These are phyloP conservation scores for Daldinia caldariorum DNA, from an alignment of 495 filamentous ascomycete genomes.

Conservation along the genomic window DNA sequence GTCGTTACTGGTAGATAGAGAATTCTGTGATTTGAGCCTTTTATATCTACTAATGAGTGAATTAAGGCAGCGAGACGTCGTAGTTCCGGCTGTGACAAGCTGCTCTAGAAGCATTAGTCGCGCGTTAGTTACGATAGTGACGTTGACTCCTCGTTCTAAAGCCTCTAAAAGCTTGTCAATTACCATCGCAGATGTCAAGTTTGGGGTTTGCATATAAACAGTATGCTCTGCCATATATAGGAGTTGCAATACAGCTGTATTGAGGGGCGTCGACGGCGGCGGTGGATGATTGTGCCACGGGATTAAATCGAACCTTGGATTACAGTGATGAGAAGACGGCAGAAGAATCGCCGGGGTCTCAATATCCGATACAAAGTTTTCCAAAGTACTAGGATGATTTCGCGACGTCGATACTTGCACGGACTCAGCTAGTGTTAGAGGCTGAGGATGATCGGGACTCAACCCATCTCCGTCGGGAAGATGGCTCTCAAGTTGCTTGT, in stretches of 20 bases:
- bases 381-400: constrained; percentile 21
- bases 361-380: constrained; percentile 18
- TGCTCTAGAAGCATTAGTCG: constrained; percentile 79
- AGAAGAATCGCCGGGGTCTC: constrained; percentile 65
- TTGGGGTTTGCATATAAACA: constrained; percentile 77
- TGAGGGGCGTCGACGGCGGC: constrained; percentile 72
- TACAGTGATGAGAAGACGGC: constrained; percentile 73
- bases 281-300: constrained; percentile 56
- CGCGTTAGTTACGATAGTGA: constrained; percentile 69
- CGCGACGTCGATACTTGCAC: constrained; percentile 17
- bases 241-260: constrained; percentile 66
- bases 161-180: constrained; percentile 63
- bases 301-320: constrained; percentile 62
- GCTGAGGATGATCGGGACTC: constrained; percentile 1
- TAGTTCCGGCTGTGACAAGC: constrained; percentile 73
- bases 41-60: constrained; percentile 61
- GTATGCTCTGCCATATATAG: constrained; percentile 59
- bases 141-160: constrained; percentile 66
- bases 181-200: constrained; percentile 69
- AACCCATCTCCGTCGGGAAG: constrained; percentile 9
- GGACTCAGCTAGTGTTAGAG: constrained; percentile 19
- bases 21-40: constrained; percentile 34
- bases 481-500: constrained; percentile 38
- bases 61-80: constrained; percentile 66
- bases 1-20: not conserved